Evolutionary conservation across 129 eudicot genomes (phyloP), one percentile per base, ranked within the genome.

Genomic region (Artemisia tridentata): DNA sequence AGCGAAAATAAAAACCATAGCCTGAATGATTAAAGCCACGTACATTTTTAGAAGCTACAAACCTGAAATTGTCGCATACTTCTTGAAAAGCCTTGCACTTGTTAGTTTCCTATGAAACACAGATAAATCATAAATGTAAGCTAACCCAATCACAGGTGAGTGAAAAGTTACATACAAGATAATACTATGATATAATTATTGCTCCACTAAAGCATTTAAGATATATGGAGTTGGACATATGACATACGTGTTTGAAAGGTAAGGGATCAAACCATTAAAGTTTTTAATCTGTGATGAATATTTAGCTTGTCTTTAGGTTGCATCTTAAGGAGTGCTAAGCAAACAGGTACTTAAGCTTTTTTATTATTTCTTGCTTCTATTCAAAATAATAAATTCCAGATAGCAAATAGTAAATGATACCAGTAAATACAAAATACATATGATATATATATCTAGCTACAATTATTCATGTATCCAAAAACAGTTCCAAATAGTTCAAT

Each of bases 71-170:
- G 68, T 78, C 80, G 20, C 78, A 89, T 63, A 89, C 95, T 83
- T 92, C 95, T 72, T 87, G 86, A 70, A 84, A 92, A 20, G 96
- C 98, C 89, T 71, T 85, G 54, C 90, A 84, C 84, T 92, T 92
- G 89, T 89, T 72, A 74, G 75, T 83, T 80, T 87, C 98, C 98
- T 92, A 57, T 79, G 55, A 66, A 51, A 38, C 10, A 72, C 27
- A 75, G 6, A 52, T 18, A 69, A 54, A 34, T 27, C 3, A 52
- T 18, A 69, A 54, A 34, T 27, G 14, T 57, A 23, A 47, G 65
- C 47, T 63, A 77, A 12, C 16, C 53, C 17, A 66, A 29, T 53
- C n/a, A 52, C 20, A 20, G 64, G 31, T 49, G 12, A 67, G 58
- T 57, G 25, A 29, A 23, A 47, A 23, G 16, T 27, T 56, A 48